phyloP scores from a whole-genome alignment of 2,329 filamentous ascomycete species.

The Fusarium sp. region DNA sequence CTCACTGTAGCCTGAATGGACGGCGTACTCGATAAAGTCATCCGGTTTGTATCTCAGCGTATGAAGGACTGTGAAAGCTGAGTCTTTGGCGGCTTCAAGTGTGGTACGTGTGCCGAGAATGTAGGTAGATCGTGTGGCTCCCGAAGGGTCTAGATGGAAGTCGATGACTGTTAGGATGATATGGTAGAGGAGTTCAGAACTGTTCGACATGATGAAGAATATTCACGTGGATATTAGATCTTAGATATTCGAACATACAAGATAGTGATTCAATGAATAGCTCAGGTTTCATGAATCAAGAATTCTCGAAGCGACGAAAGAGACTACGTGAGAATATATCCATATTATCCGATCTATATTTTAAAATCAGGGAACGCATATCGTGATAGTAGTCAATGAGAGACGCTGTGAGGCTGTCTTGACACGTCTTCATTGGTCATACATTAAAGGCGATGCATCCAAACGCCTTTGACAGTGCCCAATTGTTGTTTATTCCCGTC shows the following conservation, averaged over 20 bases:
- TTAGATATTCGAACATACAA: not conserved
- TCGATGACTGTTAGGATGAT: constrained; percentile 53
- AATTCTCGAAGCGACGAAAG: not conserved
- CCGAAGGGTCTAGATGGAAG: constrained; percentile 43
- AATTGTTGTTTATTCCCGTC: not conserved
- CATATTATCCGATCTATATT: not conserved
- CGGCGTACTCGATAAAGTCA: constrained; percentile 54
- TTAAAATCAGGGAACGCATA: not conserved
- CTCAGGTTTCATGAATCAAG: not conserved
- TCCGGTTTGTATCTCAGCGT: constrained; percentile 52
- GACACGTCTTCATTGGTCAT: not conserved
- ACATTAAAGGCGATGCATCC: not conserved
- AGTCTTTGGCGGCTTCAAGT: constrained; percentile 54
- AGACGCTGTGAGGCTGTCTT: not conserved
- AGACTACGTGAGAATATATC: not conserved
- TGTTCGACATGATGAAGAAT: not conserved
- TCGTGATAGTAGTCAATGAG: not conserved
- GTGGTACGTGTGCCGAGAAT: constrained; percentile 56
- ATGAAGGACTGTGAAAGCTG: constrained; percentile 49
- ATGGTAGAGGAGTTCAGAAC: constrained; percentile 52
- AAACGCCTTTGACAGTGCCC: not conserved
- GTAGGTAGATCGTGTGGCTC: constrained; percentile 49
- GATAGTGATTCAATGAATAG: not conserved
- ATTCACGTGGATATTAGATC: not conserved
- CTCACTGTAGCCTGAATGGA: constrained; percentile 14